Evolutionary conservation across 331 rosid genomes (phyloP).

Genomic region (Malus hybrid): DNA sequence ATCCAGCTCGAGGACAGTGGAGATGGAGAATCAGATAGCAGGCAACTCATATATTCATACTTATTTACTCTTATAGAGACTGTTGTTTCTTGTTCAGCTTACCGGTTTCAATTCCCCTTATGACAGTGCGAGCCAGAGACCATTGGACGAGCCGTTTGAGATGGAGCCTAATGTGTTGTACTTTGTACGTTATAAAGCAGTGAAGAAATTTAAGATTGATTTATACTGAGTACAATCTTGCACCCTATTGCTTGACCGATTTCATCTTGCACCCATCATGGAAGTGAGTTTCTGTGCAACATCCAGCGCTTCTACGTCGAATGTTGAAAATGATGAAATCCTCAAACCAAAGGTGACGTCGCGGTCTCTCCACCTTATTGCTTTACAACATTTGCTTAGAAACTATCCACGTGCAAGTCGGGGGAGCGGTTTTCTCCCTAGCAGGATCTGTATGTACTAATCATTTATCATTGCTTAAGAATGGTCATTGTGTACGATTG

Average conservation of each 20-base stretch:
- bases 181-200: conserved; percentile 46
- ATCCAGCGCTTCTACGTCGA: not conserved
- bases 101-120: not conserved
- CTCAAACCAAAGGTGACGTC: not conserved
- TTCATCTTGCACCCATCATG: not conserved
- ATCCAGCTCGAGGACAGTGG: conserved; percentile 82
- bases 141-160: conserved; percentile 57
- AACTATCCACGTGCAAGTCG: too few relatives aligned
- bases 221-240: conserved; percentile 5
- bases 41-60: conserved; percentile 29
- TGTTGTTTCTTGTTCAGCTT: not conserved
- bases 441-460: too few relatives aligned
- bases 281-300: not conserved
- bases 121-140: conserved; percentile 23
- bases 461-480: too few relatives aligned
- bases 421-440: too few relatives aligned
- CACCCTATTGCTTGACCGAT: not conserved
- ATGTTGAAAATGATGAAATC: not conserved
- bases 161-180: conserved; percentile 72
- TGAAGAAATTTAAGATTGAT: conserved; percentile 38
- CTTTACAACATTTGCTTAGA: not conserved
- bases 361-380: not conserved
- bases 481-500: too few relatives aligned
- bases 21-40: conserved; percentile 63
- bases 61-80: not conserved